Evolutionary conservation across 129 eudicot genomes (phyloP).

Genomic region (Pittosporum tobira): DNA sequence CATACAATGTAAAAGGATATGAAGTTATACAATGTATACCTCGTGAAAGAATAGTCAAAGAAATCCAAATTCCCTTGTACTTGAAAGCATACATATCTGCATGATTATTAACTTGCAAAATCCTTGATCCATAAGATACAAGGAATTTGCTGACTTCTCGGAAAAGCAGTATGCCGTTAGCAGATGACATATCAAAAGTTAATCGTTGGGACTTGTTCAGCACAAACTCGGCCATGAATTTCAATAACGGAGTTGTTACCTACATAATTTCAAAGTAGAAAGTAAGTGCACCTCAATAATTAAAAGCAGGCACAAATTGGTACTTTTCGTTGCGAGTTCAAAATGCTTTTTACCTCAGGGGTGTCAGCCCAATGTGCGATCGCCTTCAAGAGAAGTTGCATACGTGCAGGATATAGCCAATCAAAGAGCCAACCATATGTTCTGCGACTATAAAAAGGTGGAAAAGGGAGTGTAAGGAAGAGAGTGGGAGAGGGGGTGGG

Average conservation of each 20-base stretch:
- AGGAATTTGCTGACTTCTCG: slow-evolving; percentile 27
- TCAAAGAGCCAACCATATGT: slow-evolving; percentile 19
- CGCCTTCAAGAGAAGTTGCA: slow-evolving; percentile 25
- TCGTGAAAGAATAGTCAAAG: slow-evolving; percentile 19
- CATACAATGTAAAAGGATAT: background rate
- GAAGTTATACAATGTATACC: slow-evolving; percentile 7
- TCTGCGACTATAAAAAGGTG: slow-evolving; percentile 14
- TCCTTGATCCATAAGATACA: slow-evolving; percentile 30
- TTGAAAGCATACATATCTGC: slow-evolving; percentile 21
- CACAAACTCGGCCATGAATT: slow-evolving; percentile 30
- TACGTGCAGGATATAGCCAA: slow-evolving; percentile 27
- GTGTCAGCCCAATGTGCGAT: slow-evolving; percentile 20
- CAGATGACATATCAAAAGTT: slow-evolving; percentile 20
- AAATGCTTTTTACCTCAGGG: slow-evolving; percentile 20
- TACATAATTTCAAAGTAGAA: slow-evolving; percentile 1
- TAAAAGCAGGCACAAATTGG: slow-evolving; percentile 6
- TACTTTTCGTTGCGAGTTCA: too few species aligned
- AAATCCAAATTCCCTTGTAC: slow-evolving; percentile 35
- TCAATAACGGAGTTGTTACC: slow-evolving; percentile 27
- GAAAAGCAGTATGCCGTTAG: slow-evolving; percentile 31
- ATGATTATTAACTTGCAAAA: slow-evolving; percentile 16
- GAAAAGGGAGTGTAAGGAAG: background rate
- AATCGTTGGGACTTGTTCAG: slow-evolving; percentile 24
- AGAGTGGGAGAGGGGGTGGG: background rate
- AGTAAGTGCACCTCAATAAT: background rate